These are phyloP conservation scores for Gentiana straminea DNA, from an alignment of 257 asterid species.

Conservation along the genomic window DNA sequence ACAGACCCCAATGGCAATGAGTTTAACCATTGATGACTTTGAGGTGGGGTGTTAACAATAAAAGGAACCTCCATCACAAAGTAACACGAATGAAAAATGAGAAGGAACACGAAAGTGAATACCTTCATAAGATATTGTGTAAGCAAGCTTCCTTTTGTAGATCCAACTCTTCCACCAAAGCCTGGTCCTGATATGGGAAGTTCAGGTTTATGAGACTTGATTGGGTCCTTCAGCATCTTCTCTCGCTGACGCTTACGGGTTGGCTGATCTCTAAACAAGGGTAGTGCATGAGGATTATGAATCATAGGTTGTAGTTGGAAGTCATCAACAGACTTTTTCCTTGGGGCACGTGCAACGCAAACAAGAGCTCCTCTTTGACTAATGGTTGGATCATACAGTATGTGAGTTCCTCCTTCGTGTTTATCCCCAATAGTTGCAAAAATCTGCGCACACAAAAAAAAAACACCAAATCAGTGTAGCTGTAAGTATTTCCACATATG, in stretches of 20 bases:
- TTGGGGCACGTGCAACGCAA: constrained; percentile 97
- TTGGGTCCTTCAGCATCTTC: constrained; percentile 79
- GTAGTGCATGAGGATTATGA: constrained; percentile 98
- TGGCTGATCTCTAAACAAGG: constrained; percentile 88
- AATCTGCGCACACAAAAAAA: constrained; percentile 28
- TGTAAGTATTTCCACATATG: too few species aligned
- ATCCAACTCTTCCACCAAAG: constrained; percentile 89
- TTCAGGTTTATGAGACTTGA: constrained; percentile 95
- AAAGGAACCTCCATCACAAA: background rate
- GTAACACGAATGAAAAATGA: background rate
- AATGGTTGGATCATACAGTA: constrained; percentile 76
- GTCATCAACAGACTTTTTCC: constrained; percentile 87
- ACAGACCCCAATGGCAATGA: background rate
- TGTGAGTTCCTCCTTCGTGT: constrained; percentile 84
- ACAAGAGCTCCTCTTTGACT: constrained; percentile 97
- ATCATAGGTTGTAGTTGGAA: constrained; percentile 76
- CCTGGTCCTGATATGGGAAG: constrained; percentile 95
- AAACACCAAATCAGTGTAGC: background rate
- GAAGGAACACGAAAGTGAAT: constrained; percentile 9
- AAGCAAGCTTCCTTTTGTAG: constrained; percentile 82
- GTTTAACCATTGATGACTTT: too few species aligned
- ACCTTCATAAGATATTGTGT: constrained; percentile 97
- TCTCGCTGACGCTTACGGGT: constrained; percentile 97
- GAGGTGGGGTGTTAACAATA: background rate
- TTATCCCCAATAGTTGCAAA: constrained; percentile 84